These are phyloP conservation scores for Nemania serpens DNA, from an alignment of 2,329 filamentous ascomycete genomes.

Conservation along the genomic window DNA sequence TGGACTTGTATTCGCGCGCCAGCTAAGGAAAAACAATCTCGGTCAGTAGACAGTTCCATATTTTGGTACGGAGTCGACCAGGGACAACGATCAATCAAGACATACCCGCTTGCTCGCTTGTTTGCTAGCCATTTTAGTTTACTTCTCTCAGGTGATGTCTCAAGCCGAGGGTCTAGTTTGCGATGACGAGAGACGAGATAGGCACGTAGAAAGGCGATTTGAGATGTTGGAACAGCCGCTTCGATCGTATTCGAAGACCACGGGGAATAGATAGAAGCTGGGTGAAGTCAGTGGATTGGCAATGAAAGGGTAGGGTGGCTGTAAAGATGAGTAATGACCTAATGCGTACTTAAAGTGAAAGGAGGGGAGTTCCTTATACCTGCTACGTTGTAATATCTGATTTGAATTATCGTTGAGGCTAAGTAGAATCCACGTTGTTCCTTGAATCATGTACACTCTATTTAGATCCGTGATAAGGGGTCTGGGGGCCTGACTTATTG, in stretches of 20 bases:
- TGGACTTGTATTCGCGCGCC: constrained; percentile 66
- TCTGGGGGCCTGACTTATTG: constrained; percentile 2
- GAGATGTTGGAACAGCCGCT: background rate
- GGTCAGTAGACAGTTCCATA: background rate
- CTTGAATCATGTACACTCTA: constrained; percentile 16
- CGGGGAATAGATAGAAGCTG: background rate
- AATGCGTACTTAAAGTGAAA: background rate
- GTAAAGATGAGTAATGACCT: background rate
- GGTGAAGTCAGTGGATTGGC: background rate
- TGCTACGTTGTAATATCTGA: background rate
- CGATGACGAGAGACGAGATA: constrained; percentile 11
- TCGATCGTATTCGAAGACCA: background rate
- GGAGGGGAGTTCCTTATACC: constrained; percentile 9
- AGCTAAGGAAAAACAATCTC: constrained; percentile 48
- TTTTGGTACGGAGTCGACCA: too few relatives aligned
- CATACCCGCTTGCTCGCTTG: constrained; percentile 73
- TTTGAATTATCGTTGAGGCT: constrained; percentile 1
- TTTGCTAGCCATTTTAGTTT: constrained; percentile 66
- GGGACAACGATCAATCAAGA: constrained; percentile 14
- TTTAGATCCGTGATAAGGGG: constrained; percentile 3
- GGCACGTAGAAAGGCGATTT: background rate
- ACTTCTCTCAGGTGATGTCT: constrained; percentile 5
- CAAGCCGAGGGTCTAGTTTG: constrained; percentile 30
- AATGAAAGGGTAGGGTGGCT: background rate
- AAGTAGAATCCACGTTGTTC: background rate